Evolutionary conservation across 1,284 basidiomycete species (phyloP).

Genomic region (Inonotus hispidus): DNA sequence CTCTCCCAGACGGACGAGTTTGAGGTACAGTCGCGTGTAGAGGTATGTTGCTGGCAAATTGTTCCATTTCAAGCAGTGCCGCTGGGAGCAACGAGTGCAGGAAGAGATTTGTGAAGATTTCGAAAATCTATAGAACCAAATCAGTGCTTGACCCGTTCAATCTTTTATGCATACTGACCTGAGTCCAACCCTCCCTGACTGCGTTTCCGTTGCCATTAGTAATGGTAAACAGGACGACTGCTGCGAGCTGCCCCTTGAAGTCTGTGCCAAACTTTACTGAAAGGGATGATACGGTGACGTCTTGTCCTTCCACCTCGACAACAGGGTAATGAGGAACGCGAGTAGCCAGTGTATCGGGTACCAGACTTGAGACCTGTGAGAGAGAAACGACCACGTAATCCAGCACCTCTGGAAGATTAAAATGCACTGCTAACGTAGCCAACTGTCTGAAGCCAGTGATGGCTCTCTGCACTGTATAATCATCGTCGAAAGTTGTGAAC

Average conservation of each 20-base stretch:
- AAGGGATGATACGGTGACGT: conserved; percentile 85
- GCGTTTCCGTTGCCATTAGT: conserved; percentile 97
- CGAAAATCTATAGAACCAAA: conserved; percentile 70
- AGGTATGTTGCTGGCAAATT: conserved; percentile 91
- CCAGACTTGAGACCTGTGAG: conserved; percentile 80
- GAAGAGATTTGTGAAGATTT: conserved; percentile 97
- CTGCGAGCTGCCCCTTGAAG: conserved; percentile 94
- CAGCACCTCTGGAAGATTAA: conserved; percentile 90
- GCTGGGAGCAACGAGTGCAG: conserved; percentile 86
- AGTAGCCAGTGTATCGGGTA: conserved; percentile 69
- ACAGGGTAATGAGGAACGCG: conserved; percentile 82
- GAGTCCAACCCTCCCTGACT: conserved; percentile 90
- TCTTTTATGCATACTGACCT: conserved; percentile 41
- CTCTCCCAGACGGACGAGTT: conserved; percentile 57
- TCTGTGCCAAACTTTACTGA: conserved; percentile 94
- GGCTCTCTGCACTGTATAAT: conserved; percentile 91
- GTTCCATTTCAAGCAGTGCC: conserved; percentile 93
- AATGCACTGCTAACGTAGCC: conserved; percentile 87
- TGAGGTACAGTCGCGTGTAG: conserved; percentile 73
- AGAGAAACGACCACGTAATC: conserved; percentile 94
- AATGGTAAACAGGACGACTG: conserved; percentile 96
- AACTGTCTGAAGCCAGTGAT: conserved; percentile 96
- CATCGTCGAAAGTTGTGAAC: conserved; percentile 95
- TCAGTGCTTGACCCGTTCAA: conserved; percentile 5
- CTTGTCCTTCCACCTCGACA: conserved; percentile 89